A percentile compares a stretch with the other conserved stretches of the same genome.
These are phyloP conservation scores for Cercophora samala DNA, from an alignment of 495 filamentous ascomycete genomes.

Conservation along the genomic window DNA sequence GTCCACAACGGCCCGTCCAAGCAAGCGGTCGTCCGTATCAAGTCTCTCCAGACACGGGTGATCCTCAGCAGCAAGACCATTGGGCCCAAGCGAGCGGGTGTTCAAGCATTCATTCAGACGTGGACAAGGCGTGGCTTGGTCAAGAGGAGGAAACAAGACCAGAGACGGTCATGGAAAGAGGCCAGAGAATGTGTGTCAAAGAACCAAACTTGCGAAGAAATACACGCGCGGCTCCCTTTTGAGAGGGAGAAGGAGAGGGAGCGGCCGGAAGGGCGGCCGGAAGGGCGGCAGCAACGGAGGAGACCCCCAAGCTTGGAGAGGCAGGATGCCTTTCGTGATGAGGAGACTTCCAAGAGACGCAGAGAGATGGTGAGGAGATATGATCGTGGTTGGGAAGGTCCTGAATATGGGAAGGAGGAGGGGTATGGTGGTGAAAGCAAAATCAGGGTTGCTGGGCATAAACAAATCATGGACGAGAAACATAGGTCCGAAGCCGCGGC, in stretches of 20 bases:
- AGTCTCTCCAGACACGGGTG: neutral
- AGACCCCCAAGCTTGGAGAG: constrained; percentile 39
- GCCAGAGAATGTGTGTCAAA: neutral
- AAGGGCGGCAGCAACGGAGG: constrained; percentile 5
- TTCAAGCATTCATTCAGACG: neutral
- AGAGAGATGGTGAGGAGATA: neutral
- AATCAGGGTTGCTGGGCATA: neutral
- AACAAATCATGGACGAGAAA: neutral
- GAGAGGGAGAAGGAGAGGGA: neutral
- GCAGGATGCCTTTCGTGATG: constrained; percentile 43
- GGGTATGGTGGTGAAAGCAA: constrained; percentile 24
- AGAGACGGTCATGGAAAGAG: neutral
- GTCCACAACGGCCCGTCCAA: neutral
- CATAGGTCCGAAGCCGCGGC: neutral
- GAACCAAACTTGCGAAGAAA: neutral
- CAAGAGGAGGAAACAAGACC: neutral
- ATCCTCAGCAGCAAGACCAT: neutral
- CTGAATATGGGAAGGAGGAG: neutral
- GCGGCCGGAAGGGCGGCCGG: neutral
- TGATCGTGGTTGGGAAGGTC: neutral
- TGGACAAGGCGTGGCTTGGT: neutral
- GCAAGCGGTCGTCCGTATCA: neutral
- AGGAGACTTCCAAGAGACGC: constrained; percentile 17
- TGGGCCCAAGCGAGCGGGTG: neutral
- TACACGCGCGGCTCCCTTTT: neutral